Percentiles rank a stretch among this genome's conserved stretches.
Conservation (phyloP, 2,329 filamentous ascomycete genomes). For the Xylariaceae sp. region DNA sequence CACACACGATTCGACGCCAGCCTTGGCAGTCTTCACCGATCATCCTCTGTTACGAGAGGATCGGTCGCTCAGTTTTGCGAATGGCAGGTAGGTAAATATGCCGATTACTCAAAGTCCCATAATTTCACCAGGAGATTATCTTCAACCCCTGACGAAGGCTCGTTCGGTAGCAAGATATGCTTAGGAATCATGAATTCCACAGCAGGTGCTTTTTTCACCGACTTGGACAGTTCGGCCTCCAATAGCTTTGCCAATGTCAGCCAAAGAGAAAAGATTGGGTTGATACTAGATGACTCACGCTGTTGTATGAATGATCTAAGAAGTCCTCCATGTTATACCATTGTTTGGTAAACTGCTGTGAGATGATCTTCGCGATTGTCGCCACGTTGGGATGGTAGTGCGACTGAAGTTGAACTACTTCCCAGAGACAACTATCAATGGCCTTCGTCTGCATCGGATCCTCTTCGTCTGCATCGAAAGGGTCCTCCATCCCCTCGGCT, state of each 20-base stretch:
- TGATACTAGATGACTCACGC: constrained; percentile 48
- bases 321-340: constrained; percentile 97
- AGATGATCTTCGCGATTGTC: constrained; percentile 87
- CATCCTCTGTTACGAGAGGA: no score
- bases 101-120: constrained; percentile 50
- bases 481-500: constrained; percentile 61
- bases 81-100: no score
- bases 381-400: constrained; percentile 98
- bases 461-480: constrained; percentile 68
- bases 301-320: constrained; percentile 86
- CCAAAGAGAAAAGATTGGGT: background rate
- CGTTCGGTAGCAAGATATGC: constrained; percentile 62
- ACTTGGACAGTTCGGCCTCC: constrained; percentile 77
- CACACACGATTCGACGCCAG: no score
- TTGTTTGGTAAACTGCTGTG: constrained; percentile 95
- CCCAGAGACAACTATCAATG: constrained; percentile 92
- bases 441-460: constrained; percentile 84
- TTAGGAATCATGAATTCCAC: constrained; percentile 95
- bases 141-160: constrained; percentile 42
- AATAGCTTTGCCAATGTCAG: constrained; percentile 59
- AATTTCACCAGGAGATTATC: constrained; percentile 57
- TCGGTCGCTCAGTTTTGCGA: no score
- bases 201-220: constrained; percentile 79
- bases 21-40: no score
- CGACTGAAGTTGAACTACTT: constrained; percentile 81